Base-by-base conservation (phyloP, 495 filamentous ascomycete species). In the Aspergillus bertholletiae region DNA sequence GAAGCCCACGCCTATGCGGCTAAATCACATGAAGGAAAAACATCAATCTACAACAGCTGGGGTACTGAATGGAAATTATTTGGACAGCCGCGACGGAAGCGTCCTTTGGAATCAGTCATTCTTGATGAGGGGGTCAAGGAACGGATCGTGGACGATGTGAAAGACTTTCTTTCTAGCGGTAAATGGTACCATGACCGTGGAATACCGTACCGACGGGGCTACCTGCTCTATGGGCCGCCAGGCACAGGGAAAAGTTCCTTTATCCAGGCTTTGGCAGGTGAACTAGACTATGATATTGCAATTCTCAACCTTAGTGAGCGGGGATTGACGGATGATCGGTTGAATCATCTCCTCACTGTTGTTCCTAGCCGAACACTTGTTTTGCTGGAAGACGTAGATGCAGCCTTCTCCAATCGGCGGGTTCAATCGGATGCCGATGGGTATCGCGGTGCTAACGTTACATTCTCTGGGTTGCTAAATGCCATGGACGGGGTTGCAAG, bases 181-280 rank as follows among this genome's bases (percentile, higher is more conserved):
- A 78, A 85, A 37, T 98, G 94, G 94, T 98, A 98, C 60, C 81
- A 92, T 24, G 90, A 97, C 63, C 86, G 94, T 7, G 94, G 94
- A 7, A 96, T 98, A 58, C 94, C 94, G 1, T 98, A 97, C 57
- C 85, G 94, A 28, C 80, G 94, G 20, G 94, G 94, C 1, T 98
- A 97, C 69, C 79, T 98, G 35, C 80, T 98, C 5, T 92, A 96
- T 64, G 94, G 94, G 0, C 92, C 93, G 2, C 95, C 94, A 0
- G 94, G 94, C 2, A 95, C 89, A 15, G 94, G 94, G 20, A 98
- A 98, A 70, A 96, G 87, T 59, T 95, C 89, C 2, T 97, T 98
- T 67, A 95, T 97, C 46, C 92, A 96, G 72, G 92, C 95, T 3
- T 74, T 98, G 26, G 94, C 94, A 1, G 95, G 92, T 12, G 84